phyloP scores from a whole-genome alignment of 169 alveolate genomes.

The Plasmodium malariae region DNA sequence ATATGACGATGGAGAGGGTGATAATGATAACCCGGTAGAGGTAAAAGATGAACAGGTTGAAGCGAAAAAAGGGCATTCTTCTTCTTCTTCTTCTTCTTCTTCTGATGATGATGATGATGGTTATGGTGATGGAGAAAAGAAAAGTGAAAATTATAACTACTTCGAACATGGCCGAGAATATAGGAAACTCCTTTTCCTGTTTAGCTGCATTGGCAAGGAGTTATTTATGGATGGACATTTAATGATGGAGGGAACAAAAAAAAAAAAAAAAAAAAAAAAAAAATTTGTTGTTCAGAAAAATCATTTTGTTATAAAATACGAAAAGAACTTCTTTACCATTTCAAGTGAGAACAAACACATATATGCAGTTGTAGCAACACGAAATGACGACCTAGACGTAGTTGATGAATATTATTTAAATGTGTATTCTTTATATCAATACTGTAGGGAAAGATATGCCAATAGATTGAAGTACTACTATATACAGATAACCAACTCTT shows the following conservation, averaged over 20 bases:
- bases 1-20: no score
- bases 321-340: neutral
- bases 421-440: slow-evolving; percentile 15
- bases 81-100: no score
- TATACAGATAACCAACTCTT: neutral
- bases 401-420: neutral
- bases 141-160: no score
- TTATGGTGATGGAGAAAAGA: no score
- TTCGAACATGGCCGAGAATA: no score
- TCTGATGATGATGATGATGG: no score
- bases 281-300: neutral
- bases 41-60: no score
- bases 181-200: slow-evolving; percentile 17
- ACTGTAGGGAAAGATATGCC: neutral
- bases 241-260: neutral
- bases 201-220: slow-evolving; percentile 28
- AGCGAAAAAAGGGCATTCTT: no score
- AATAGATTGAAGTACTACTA: neutral
- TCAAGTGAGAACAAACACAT: neutral
- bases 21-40: no score
- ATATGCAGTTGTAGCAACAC: slow-evolving; percentile 15
- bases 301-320: slow-evolving; percentile 7
- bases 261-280: neutral
- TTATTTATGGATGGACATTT: slow-evolving; percentile 5
- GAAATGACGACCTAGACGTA: neutral